Evolutionary conservation across 202 grass and related monocot species (phyloP).

Genomic region (Digitaria exilis): DNA sequence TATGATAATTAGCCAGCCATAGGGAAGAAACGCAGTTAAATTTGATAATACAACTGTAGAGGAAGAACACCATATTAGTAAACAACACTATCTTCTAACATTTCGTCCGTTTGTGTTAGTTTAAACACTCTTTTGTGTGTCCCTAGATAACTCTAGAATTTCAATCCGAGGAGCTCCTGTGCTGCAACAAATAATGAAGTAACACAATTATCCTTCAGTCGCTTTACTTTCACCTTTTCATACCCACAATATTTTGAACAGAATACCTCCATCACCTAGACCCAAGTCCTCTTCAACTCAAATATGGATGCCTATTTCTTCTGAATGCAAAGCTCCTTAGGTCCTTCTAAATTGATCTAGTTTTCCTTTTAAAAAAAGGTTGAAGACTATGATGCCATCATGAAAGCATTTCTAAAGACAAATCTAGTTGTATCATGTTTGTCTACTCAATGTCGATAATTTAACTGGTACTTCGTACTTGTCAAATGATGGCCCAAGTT

Average conservation of each 20-base stretch:
- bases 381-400: slow-evolving; percentile 10
- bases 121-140: slow-evolving; percentile 24
- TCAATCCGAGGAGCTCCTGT: background rate
- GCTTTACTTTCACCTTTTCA: background rate
- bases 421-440: background rate
- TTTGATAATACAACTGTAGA: slow-evolving; percentile 10
- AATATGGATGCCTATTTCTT: slow-evolving; percentile 13
- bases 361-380: background rate
- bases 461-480: background rate
- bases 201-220: background rate
- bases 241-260: background rate
- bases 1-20: slow-evolving; percentile 12
- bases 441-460: background rate
- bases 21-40: slow-evolving; percentile 24
- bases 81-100: slow-evolving; percentile 6
- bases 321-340: background rate
- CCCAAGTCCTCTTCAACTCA: background rate
- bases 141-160: slow-evolving; percentile 8
- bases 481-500: background rate
- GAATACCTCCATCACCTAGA: slow-evolving; percentile 11
- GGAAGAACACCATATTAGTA: slow-evolving; percentile 10
- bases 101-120: slow-evolving; percentile 16
- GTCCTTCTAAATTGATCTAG: background rate
- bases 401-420: background rate
- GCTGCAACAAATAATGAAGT: background rate